Conservation (phyloP, 2,329 filamentous ascomycete genomes). For the Hymenoscyphus fraxineus region DNA sequence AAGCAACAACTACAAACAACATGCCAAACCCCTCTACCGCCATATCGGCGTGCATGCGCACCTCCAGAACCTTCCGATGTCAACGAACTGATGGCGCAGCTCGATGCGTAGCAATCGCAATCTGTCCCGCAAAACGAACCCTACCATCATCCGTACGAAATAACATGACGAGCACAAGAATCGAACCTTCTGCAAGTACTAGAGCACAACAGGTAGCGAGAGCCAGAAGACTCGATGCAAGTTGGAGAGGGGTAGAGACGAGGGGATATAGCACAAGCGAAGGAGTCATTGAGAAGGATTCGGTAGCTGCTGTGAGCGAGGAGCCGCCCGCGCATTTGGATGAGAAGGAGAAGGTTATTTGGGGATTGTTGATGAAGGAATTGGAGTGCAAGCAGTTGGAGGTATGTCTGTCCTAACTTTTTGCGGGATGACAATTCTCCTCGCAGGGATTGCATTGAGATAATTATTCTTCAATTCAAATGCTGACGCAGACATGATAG, state of each 20-base stretch:
- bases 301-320: neutral
- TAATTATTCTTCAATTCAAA: neutral
- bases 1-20: neutral
- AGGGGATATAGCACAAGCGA: conserved; percentile 16
- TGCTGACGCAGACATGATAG: conserved; percentile 29
- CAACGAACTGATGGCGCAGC: neutral
- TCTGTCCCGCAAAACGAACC: conserved; percentile 5
- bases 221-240: neutral
- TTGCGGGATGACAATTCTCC: neutral
- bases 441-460: neutral
- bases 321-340: conserved; percentile 49
- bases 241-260: conserved; percentile 1
- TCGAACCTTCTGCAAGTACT: neutral
- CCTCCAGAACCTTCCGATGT: conserved; percentile 4
- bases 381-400: conserved; percentile 34
- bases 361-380: conserved; percentile 40
- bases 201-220: conserved; percentile 1
- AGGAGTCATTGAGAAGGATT: conserved; percentile 19
- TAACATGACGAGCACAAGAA: neutral
- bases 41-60: conserved; percentile 5
- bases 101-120: conserved; percentile 5
- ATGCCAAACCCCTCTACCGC: conserved; percentile 3
- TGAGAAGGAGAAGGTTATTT: conserved; percentile 56
- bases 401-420: conserved; percentile 22
- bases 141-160: neutral